These are phyloP conservation scores for Alectoria sarmentosa DNA, from an alignment of 495 filamentous ascomycete genomes.

Conservation along the genomic window DNA sequence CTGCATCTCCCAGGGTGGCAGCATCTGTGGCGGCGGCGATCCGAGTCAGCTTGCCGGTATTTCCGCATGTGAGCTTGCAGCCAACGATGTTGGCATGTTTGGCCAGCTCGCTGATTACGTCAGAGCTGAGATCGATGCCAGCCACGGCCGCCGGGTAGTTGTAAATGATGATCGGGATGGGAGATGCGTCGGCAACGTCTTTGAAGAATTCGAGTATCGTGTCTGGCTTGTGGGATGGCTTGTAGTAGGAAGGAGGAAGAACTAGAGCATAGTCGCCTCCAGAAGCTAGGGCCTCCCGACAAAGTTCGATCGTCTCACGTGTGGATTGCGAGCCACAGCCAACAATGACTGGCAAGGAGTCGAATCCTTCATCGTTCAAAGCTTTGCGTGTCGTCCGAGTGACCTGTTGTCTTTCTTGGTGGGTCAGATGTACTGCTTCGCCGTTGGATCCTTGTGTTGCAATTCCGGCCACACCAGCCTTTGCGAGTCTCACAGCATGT, in stretches of 20 bases:
- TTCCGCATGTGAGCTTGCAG: slow-evolving; percentile 88
- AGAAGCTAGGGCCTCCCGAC: slow-evolving; percentile 62
- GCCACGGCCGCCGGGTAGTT: slow-evolving; percentile 81
- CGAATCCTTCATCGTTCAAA: slow-evolving; percentile 61
- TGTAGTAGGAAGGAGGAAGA: slow-evolving; percentile 83
- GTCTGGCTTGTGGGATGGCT: slow-evolving; percentile 48
- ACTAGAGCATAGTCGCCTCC: slow-evolving; percentile 83
- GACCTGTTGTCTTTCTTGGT: slow-evolving; percentile 60
- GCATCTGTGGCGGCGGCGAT: slow-evolving; percentile 59
- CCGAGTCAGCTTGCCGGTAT: slow-evolving; percentile 84
- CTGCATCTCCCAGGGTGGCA: slow-evolving; percentile 34
- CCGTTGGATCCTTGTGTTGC: slow-evolving; percentile 88
- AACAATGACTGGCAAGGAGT: slow-evolving; percentile 69
- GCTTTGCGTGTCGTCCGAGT: slow-evolving; percentile 69
- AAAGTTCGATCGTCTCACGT: slow-evolving; percentile 77
- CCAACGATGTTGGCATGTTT: slow-evolving; percentile 82
- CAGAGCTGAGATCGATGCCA: slow-evolving; percentile 77
- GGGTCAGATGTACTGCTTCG: slow-evolving; percentile 75
- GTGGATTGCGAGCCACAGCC: slow-evolving; percentile 79
- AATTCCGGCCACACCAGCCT: slow-evolving; percentile 71
- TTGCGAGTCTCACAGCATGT: slow-evolving; percentile 78
- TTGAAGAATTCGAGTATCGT: slow-evolving; percentile 67
- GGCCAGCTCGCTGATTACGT: slow-evolving; percentile 66
- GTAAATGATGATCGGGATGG: slow-evolving; percentile 86
- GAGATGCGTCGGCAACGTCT: slow-evolving; percentile 70